Base-by-base conservation (phyloP, 106 monocot genomes). In the Dendrobium officinale region DNA sequence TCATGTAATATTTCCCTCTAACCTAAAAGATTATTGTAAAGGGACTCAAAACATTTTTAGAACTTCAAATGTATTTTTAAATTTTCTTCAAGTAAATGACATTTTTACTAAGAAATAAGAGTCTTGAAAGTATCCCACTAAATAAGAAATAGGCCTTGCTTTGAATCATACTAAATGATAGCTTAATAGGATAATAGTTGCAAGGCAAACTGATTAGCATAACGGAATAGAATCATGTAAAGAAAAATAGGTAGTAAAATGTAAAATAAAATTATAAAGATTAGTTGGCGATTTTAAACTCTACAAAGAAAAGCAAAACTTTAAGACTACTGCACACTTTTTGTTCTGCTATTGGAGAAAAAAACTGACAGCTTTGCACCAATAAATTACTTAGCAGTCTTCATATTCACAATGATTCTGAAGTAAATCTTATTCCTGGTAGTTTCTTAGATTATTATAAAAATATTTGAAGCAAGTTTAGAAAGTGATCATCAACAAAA, bases 1-100 rank as follows among this genome's bases (percentile, higher is more conserved):
- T 87, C 48, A 92, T 9, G 55, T 90, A 85, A 79, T 95, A 95
- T 19, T 84, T 90, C 59, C 88, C 91, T 68, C 92, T 82, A 22
- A 85, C 77, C 94, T 95, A 45, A 59, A 76, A 44, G 20, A 49
- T 76, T 49, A 76, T 76, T 45, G 15, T 9, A 9, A 47, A 51
- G 13, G 49, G 10, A 44, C 74, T 2, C 49, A 76, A 76, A 76
- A 24, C 9, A 76, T 44, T 42, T 42, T 43, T 42, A 74, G 43
- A 43, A 4, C 74, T 42, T 74, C 42, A 74, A 44, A 43, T 44
- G n/a, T 20, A 70, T 74, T 70, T 70, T 70, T 33, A 33, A 37
- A 15, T 37, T 9, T 37, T 37, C 24, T 37, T 70, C 37, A 33
- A 15, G 2, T 26, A 67, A 2, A 67, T 6, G 6, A 5, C 33